Conservation (phyloP, 176 grass and related monocot species). For the Calamus simplicifolius region DNA sequence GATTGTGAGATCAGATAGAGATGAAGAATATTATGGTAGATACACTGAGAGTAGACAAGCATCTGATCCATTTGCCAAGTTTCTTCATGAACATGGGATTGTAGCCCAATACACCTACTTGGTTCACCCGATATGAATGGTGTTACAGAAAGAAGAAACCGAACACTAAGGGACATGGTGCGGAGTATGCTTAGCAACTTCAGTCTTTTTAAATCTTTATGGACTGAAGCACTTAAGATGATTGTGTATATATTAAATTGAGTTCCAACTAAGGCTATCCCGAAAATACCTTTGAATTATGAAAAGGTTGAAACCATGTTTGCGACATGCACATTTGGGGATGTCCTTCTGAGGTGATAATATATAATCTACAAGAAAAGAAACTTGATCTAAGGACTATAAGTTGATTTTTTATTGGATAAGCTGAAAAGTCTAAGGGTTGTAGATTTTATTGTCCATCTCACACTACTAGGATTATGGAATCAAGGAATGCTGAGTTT, state of each 20-base stretch:
- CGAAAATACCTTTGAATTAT: conserved; percentile 16
- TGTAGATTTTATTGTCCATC: too few species aligned
- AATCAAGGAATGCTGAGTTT: too few species aligned
- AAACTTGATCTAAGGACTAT: neutral
- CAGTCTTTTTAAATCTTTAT: too few species aligned
- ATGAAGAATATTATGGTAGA: too few species aligned
- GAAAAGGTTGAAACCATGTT: conserved; percentile 1
- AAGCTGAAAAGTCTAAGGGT: too few species aligned
- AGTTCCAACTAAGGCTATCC: neutral
- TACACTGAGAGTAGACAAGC: too few species aligned
- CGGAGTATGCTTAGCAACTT: neutral
- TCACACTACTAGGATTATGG: too few species aligned
- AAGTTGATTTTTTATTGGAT: too few species aligned
- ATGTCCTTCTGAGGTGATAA: neutral
- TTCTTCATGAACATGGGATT: conserved; percentile 1
- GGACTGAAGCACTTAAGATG: too few species aligned
- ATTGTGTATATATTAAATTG: too few species aligned
- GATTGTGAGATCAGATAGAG: too few species aligned
- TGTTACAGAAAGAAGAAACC: conserved; percentile 10
- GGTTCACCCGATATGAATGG: neutral
- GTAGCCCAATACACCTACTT: neutral
- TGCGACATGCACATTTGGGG: conserved; percentile 1
- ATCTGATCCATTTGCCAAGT: neutral
- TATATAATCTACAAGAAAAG: conserved; percentile 7
- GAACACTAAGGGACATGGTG: neutral